Percentiles rank a stretch among this genome's conserved stretches.
Conservation (phyloP, 352 stramenopile species). For the Globisporangium echinulatum region DNA sequence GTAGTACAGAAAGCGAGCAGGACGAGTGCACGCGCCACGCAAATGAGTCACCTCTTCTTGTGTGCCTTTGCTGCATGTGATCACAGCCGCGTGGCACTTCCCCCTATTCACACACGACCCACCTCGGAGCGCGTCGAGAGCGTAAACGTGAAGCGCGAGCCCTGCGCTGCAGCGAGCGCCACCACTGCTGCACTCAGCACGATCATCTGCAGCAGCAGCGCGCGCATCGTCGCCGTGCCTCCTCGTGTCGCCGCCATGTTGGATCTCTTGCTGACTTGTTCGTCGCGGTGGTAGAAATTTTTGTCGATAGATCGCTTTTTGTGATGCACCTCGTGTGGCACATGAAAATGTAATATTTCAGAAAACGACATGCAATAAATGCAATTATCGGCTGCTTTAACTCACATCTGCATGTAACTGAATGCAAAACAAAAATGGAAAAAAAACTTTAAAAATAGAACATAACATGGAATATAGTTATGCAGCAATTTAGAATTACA, state of each 20-base stretch:
- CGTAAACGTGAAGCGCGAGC: slow-evolving; percentile 45
- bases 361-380: too few species aligned
- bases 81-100: not conserved
- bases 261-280: not conserved
- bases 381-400: too few species aligned
- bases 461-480: too few species aligned
- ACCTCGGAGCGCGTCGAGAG: slow-evolving; percentile 36
- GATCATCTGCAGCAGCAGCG: slow-evolving; percentile 11
- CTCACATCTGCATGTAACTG: too few species aligned
- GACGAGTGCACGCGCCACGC: too few species aligned
- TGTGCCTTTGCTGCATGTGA: not conserved
- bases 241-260: not conserved
- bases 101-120: not conserved
- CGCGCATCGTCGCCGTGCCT: not conserved
- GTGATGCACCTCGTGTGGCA: too few species aligned
- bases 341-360: not conserved
- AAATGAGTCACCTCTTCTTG: too few species aligned
- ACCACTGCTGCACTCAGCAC: slow-evolving; percentile 16
- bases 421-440: too few species aligned
- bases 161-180: slow-evolving; percentile 13
- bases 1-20: too few species aligned
- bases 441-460: too few species aligned
- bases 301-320: not conserved
- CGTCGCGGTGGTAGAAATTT: not conserved
- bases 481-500: too few species aligned